Evolutionary conservation across 83 land plant genomes (phyloP).

Genomic region (Thuja plicata): DNA sequence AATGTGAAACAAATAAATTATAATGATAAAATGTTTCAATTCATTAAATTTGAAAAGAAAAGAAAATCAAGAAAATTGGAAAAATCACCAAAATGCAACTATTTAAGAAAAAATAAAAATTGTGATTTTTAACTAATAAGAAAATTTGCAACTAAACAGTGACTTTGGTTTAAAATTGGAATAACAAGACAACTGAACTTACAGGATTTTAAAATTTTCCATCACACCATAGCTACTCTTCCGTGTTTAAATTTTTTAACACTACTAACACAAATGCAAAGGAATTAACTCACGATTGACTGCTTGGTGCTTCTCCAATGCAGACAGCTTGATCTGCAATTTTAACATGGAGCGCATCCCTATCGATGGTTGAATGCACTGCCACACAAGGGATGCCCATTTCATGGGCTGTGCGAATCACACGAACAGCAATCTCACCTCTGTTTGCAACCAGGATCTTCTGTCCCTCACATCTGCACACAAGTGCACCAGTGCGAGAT

Average conservation of each 20-base stretch:
- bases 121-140: neutral
- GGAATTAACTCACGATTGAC: constrained; percentile 71
- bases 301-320: constrained; percentile 96
- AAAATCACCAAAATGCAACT: neutral
- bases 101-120: neutral
- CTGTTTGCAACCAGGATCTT: constrained; percentile 91
- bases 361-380: constrained; percentile 87
- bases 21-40: neutral
- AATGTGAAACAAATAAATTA: neutral
- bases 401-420: constrained; percentile 92
- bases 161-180: neutral
- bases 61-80: neutral
- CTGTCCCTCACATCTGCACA: constrained; percentile 49
- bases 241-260: neutral
- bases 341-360: constrained; percentile 85
- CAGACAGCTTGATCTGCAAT: constrained; percentile 94
- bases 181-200: neutral
- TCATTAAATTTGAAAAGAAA: neutral
- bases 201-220: neutral
- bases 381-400: constrained; percentile 96
- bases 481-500: constrained; percentile 34
- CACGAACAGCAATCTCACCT: constrained; percentile 94
- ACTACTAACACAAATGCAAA: neutral
- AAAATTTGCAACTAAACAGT: neutral
- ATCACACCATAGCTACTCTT: neutral